phyloP scores from a whole-genome alignment of 2,329 filamentous ascomycete species.

The Cladorrhinum sp. region DNA sequence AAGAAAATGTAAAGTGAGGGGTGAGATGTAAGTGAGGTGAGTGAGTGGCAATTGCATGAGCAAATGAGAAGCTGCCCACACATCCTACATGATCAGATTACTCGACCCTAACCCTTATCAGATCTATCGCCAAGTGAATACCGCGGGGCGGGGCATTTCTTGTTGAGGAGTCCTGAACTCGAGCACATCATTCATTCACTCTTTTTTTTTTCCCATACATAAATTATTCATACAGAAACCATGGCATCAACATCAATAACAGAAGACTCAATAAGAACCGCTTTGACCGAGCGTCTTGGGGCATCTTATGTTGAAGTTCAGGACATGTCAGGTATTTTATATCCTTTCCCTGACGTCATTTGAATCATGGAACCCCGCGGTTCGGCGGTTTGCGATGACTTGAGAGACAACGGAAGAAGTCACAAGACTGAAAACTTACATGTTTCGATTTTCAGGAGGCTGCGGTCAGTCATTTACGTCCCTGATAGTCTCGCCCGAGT shows the following conservation, averaged over 20 bases:
- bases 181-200: background rate
- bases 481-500: slow-evolving; percentile 62
- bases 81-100: background rate
- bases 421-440: no score
- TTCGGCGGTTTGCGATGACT: slow-evolving; percentile 8
- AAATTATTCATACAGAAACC: slow-evolving; percentile 11
- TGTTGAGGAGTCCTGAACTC: background rate
- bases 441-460: slow-evolving; percentile 42
- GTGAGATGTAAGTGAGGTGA: background rate
- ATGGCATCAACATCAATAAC: slow-evolving; percentile 65
- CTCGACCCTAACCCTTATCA: slow-evolving; percentile 19
- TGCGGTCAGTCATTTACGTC: slow-evolving; percentile 61
- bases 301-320: slow-evolving; percentile 82
- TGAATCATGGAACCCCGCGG: slow-evolving; percentile 30
- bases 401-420: no score
- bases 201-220: slow-evolving; percentile 1
- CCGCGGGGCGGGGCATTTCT: slow-evolving; percentile 16
- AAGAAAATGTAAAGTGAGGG: background rate
- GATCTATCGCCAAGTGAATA: slow-evolving; percentile 8
- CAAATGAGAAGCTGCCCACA: background rate
- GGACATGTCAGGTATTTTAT: slow-evolving; percentile 78
- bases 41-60: background rate
- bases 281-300: slow-evolving; percentile 66
- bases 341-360: slow-evolving; percentile 22
- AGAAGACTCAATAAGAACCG: slow-evolving; percentile 65